Evolutionary conservation across 805 yeast species (phyloP), one percentile per base, ranked within the genome.

Genomic region (Lipomyces chichibuensis): DNA sequence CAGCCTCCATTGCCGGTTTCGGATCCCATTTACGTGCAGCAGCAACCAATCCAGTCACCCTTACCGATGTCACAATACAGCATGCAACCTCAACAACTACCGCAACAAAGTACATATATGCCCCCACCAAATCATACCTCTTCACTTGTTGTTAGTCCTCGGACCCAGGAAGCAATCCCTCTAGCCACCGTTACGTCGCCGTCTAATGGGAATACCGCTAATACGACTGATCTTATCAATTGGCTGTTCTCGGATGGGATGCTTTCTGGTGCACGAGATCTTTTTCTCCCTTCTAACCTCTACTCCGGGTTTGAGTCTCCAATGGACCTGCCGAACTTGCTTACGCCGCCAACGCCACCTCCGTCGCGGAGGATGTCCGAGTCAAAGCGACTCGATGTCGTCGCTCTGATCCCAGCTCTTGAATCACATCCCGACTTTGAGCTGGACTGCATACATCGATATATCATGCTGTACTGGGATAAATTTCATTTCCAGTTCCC

Each of bases 401-500:
- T 73, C 29, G 64, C 62, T 9, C 67, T 73, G 37, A 69, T 69
- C 57, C 76, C 76, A 62, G 72, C 65, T 39, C 77, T 39, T 77
- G 80, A 68, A 77, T 77, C 69, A 62, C 82, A 60, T 69, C 82
- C 62, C 74, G 84, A 17, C 75, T 79, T 75, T 77, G 63, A 65
- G 14, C 66, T 76, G 23, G 65, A 57, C 75, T 71, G 70, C 77
- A 51, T 79, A 73, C 68, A 77, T 72, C 33, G 57, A 13, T 76
- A 72, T 64, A 69, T 76, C 59, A 64, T 67, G 4, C 65, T 68
- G 37, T 88, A 85, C 74, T 88, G 91, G 91, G 77, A 78, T 49
- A 80, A 82, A 14, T 87, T 85, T 72, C 88, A 87, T 72, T 85
- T 87, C 0, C 84, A 87, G 70, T 85, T 84, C 67, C 84, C 89